Evolutionary conservation across 2,329 filamentous ascomycete species (phyloP), one percentile per base, ranked within the genome.

Genomic region (Xylariaceae sp.): DNA sequence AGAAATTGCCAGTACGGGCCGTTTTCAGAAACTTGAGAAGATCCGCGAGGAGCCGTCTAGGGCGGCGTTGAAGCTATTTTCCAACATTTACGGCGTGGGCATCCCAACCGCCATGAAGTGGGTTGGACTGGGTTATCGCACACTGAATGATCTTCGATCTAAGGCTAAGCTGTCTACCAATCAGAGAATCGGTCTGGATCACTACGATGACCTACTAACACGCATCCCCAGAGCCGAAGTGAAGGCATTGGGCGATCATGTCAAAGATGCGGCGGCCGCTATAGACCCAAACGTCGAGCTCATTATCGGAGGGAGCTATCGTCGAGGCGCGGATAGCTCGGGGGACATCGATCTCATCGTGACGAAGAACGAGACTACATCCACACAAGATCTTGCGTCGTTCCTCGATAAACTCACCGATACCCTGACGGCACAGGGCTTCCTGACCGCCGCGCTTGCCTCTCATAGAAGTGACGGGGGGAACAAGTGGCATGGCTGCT

Each of bases 401-500:
- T 77, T 90, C 48, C 74, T 94, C 27, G 75, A 84, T 6, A 71
- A 68, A 2, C 78, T 96, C 5, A 76, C 95, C 0, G 76, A 76
- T 0, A 68, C 71, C 0, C 78, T 97, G 6, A 83, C 81, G 41
- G 64, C 70, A 1, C 68, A 75, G 4, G 78, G 75, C 0, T 95
- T 95, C 64, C 76, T 96, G 3, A 85, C 87, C 49, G 84, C 79
- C 1, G 78, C 80, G 1, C 78, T 96, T 6, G 86, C 89, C 78
- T 80, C 5, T 73, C 79, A 32, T 66, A 59, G 62, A 34, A 73
- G 73, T 6, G 72, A 73, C n/a, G 70, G 81, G 27, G 86, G 87
- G 0, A 87, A 84, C 29, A 95, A 94, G 72, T 96, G 90, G 89
- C 89, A 95, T 61, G 91, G 92, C 3, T 91, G 88, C 50, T 94